Base-by-base conservation (phyloP, 139 green algal genomes). In the Volvox reticuliferus region DNA sequence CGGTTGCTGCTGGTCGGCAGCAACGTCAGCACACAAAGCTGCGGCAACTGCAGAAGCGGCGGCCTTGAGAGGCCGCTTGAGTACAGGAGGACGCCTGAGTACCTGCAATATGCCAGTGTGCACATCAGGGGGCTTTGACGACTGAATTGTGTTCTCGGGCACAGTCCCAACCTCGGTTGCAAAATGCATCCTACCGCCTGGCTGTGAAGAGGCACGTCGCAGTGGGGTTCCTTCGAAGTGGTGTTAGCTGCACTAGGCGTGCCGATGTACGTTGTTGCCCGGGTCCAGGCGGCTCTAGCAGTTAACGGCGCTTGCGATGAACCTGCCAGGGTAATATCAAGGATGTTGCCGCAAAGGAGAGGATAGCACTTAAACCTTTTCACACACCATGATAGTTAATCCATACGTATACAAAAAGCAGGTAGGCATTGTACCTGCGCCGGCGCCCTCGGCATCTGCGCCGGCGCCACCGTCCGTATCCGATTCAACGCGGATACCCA, bases 401-500 rank as follows among this genome's bases (percentile, higher is more conserved):
- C 5, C 9, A 9, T 9, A 55, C 5, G 44, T 55, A 55, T 55
- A 55, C 44, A 55, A 9, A 55, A n/a, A 9, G 44, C 5, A 9
- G 9, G 5, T 55, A 55, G 9, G 44, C 44, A 55, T 55, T 55
- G 5, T 73, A 37, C 61, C 81, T 55, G n/a, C 81, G 81, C n/a
- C 16, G 55, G 28, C 55, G 55, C 32, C n/a, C 22, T 87, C 81
- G 1, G n/a, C 28, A 55, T 44, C 81, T 33, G 21, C 50, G 61
- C 21, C 55, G 55, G 35, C 1, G 26, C 69, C n/a, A n/a, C 35
- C 65, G 12, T 88, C 83, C 13, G 9, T 68, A 26, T 37, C 67
- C 9, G 22, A 19, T 0, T 32, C 69, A 44, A 89, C 69, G 16
- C 71, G 71, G 37, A 89, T 89, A 14, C 85, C 85, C 85, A 82